Evolutionary conservation across 257 asterid species (phyloP).

Genomic region (Petunia secreta): DNA sequence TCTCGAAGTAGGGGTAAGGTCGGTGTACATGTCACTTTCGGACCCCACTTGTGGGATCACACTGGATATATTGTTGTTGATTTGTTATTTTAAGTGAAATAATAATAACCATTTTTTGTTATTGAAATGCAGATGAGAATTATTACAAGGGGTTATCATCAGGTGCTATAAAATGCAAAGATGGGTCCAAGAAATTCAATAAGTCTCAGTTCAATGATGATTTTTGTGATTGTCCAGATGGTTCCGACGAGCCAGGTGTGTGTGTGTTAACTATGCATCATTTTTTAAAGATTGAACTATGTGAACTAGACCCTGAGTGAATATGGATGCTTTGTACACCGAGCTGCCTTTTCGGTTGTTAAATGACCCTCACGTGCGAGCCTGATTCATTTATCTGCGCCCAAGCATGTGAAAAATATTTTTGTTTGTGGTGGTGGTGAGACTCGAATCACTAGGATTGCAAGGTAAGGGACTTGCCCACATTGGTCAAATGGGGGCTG

Average conservation of each 20-base stretch:
- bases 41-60: no score
- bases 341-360: no score
- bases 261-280: background rate
- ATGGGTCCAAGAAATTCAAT: conserved; percentile 70
- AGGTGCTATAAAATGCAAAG: conserved; percentile 72
- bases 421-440: background rate
- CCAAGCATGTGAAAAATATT: background rate
- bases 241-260: conserved; percentile 97
- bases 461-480: no score
- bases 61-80: background rate
- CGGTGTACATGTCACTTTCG: no score
- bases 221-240: conserved; percentile 94
- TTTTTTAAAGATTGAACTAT: no score
- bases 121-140: conserved; percentile 60
- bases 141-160: conserved; percentile 57
- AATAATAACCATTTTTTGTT: background rate
- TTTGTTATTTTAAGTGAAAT: background rate
- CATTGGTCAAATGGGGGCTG: no score
- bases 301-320: no score
- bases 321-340: no score
- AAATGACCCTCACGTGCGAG: background rate
- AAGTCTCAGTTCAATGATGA: conserved; percentile 88
- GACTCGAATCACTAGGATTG: background rate
- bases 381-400: background rate
- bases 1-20: no score